A percentile compares a stretch with the other conserved stretches of the same genome.
Conservation (phyloP, 73 alveolate species). For the Durusdinium trenchii region DNA sequence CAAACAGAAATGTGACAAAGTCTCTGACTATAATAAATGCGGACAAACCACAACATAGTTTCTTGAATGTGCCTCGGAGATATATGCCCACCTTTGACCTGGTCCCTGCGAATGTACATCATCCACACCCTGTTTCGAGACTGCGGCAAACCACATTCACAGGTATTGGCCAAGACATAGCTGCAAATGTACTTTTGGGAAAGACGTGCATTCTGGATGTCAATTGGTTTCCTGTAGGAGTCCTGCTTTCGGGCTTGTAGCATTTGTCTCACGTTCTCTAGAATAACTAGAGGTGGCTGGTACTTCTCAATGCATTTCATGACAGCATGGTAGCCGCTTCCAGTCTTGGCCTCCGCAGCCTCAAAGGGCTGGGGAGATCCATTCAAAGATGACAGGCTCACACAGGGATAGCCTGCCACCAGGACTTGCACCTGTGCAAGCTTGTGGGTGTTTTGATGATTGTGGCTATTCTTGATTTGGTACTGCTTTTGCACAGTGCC, state of each 20-base stretch:
- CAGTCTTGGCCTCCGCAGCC: neutral
- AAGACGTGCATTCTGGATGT: neutral
- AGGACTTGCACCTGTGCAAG: neutral
- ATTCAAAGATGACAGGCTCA: neutral
- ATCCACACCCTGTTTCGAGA: neutral
- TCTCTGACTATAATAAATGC: neutral
- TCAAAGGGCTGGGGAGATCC: neutral
- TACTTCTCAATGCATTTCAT: neutral
- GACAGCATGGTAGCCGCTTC: neutral
- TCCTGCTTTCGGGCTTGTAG: neutral
- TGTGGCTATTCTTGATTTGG: no score
- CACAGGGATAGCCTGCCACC: constrained; percentile 24
- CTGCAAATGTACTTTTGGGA: neutral
- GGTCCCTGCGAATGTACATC: neutral
- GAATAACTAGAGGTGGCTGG: neutral
- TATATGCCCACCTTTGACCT: neutral
- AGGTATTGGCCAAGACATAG: neutral
- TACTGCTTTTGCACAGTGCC: no score
- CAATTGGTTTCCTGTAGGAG: neutral
- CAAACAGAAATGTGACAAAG: neutral
- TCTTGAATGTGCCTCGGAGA: neutral
- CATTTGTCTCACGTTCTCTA: constrained; percentile 5
- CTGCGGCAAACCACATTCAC: neutral
- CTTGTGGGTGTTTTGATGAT: no score
- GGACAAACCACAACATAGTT: neutral